Conservation (phyloP, 768 basidiomycete genomes). For the Collybiopsis confluens region DNA sequence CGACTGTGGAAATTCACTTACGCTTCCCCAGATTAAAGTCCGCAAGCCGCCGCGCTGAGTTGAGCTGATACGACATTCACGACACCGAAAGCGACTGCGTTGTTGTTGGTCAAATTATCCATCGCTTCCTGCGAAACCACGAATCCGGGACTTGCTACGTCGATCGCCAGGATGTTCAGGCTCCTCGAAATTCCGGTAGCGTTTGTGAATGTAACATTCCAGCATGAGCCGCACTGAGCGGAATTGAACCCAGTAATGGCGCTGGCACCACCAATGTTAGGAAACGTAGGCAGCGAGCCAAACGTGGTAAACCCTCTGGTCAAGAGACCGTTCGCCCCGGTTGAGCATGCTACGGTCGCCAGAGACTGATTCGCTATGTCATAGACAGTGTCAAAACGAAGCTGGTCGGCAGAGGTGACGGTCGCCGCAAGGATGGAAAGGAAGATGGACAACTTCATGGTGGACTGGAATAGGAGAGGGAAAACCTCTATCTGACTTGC, state of each 20-base stretch:
- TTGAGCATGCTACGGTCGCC: conserved; percentile 40
- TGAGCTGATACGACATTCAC: neutral
- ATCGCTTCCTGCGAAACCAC: conserved; percentile 6
- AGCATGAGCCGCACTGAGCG: conserved; percentile 42
- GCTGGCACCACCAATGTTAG: conserved; percentile 38
- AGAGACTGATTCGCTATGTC: conserved; percentile 32
- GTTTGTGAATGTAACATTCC: conserved; percentile 35
- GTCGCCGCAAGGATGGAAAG: conserved; percentile 15
- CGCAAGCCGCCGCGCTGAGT: neutral
- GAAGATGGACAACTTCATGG: conserved; percentile 8
- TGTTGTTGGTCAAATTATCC: conserved; percentile 4
- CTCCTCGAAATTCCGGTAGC: conserved; percentile 15
- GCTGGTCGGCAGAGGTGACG: neutral
- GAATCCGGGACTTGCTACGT: neutral
- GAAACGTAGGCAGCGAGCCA: conserved; percentile 37
- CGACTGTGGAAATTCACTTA: no score
- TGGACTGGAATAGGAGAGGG: no score
- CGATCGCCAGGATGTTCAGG: conserved; percentile 3
- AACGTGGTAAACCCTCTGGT: conserved; percentile 35
- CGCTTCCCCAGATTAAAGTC: neutral
- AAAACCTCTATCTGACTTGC: no score
- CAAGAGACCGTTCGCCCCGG: conserved; percentile 40
- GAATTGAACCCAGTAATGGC: conserved; percentile 38
- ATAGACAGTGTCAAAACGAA: conserved; percentile 34
- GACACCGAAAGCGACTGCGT: conserved; percentile 6